Evolutionary conservation across 1,284 basidiomycete genomes (phyloP), one percentile per base, ranked within the genome.

Genomic region (Rhodofomes roseus): DNA sequence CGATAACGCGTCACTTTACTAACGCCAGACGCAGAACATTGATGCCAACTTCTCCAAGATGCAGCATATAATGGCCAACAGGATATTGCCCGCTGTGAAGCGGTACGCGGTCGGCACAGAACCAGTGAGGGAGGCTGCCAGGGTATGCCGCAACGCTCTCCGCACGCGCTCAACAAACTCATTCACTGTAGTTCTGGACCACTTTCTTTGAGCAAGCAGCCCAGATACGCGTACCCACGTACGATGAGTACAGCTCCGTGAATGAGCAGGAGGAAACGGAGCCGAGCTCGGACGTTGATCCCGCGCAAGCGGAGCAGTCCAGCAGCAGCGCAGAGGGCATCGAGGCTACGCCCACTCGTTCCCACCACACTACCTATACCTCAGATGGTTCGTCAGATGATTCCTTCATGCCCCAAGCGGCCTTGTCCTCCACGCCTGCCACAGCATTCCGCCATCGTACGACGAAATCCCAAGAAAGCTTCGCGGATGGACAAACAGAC

Each of bases 11-110:
- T 29, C 22, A 41, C 41, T 43, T 55, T 60, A 37, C 61, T 56
- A 23, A 4, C 22, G 1, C n/a, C 29, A 11, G 56, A 11, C 23
- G 25, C 77, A 97, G 86, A 92, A 96, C 70, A 91, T 96, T 68
- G 95, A 98, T 70, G 92, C 93, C 60, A 95, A 96, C 72, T 95
- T 97, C 73, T 90, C 95, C 0, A 90, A 84, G 65, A 92, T 95
- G 56, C 93, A 97, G 69, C 85, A 94, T 70, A 77, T 93, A n/a
- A 81, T 97, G 69, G 89, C 93, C 5, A 88, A 82, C 54, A 86
- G 83, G 66, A 79, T 98, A 37, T 74, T 98, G 50, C 95, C 95
- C 7, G 87, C 93, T 16, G 86, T 98, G 64, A 96, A 95, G 72
- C 82, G 89, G 51, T 97, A 93, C 75, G 87, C 93, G 0, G 85